Evolutionary conservation across 306 rosid species (phyloP).

Genomic region (Elaeagnus macrophylla): DNA sequence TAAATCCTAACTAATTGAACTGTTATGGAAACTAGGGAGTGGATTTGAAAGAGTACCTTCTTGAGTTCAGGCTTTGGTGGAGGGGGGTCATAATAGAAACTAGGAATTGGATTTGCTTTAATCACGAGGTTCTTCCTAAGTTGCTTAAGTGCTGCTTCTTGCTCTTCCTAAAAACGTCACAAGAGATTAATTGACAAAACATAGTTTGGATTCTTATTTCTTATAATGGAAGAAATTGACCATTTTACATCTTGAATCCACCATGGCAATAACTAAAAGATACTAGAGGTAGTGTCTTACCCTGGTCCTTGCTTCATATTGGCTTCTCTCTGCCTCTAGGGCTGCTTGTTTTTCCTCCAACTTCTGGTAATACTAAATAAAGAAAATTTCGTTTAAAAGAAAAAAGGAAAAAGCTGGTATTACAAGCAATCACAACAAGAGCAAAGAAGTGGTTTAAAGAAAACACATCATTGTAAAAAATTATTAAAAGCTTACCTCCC

Average conservation of each 20-base stretch:
- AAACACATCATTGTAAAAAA: constrained; percentile 16
- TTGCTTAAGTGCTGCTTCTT: constrained; percentile 78
- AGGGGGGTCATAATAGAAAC: constrained; percentile 82
- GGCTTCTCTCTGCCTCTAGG: constrained; percentile 69
- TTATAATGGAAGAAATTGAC: constrained; percentile 6
- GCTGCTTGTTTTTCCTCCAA: constrained; percentile 91
- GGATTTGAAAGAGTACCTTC: constrained; percentile 44
- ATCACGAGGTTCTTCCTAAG: constrained; percentile 75
- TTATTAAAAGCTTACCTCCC: constrained; percentile 52
- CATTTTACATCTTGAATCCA: background rate
- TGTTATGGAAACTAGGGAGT: constrained; percentile 7
- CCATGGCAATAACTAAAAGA: background rate
- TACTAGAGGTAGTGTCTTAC: constrained; percentile 27
- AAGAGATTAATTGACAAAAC: constrained; percentile 13
- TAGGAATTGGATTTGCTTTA: constrained; percentile 94
- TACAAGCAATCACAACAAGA: constrained; percentile 11
- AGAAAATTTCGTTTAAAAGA: constrained; percentile 17
- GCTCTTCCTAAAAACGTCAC: constrained; percentile 68
- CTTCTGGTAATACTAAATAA: constrained; percentile 61
- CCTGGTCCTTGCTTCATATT: constrained; percentile 70
- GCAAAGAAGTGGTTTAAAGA: constrained; percentile 4
- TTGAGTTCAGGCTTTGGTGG: constrained; percentile 76
- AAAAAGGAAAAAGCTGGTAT: background rate
- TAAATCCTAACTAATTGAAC: background rate
- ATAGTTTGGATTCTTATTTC: background rate